These are phyloP conservation scores for Quercus lobata DNA, from an alignment of 331 rosid genomes.

Conservation along the genomic window DNA sequence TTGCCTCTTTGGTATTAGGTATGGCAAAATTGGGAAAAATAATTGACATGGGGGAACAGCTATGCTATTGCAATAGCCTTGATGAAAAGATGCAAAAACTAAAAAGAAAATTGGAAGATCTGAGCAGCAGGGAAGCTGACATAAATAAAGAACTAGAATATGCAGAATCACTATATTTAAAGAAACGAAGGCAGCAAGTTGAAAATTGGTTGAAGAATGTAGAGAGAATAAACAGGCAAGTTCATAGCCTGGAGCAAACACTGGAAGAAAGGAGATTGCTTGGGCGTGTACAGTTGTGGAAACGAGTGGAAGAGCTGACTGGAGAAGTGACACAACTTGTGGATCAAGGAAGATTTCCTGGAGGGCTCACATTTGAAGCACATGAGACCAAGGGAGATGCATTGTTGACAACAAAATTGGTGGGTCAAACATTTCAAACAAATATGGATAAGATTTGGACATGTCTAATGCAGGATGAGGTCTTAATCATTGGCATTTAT, in stretches of 20 bases:
- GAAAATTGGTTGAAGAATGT: constrained; percentile 26
- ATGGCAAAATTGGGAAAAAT: constrained; percentile 2
- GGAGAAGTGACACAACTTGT: constrained; percentile 23
- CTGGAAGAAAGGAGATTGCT: constrained; percentile 10
- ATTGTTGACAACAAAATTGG: constrained; percentile 18
- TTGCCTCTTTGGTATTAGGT: neutral
- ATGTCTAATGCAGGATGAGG: constrained; percentile 9
- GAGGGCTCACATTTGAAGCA: constrained; percentile 14
- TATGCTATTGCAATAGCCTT: neutral
- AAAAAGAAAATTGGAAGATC: constrained; percentile 24
- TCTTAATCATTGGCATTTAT: constrained; percentile 22
- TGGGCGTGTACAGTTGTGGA: constrained; percentile 3
- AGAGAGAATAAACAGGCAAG: constrained; percentile 23
- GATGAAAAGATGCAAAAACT: constrained; percentile 17
- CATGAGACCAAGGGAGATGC: constrained; percentile 17
- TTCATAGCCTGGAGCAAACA: constrained; percentile 1
- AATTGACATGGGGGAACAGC: neutral
- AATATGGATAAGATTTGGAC: constrained; percentile 22
- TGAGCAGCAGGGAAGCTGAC: constrained; percentile 26
- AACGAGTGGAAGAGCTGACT: constrained; percentile 12
- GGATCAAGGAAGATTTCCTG: constrained; percentile 20
- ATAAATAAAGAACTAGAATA: constrained; percentile 25
- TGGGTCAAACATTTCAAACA: constrained; percentile 14
- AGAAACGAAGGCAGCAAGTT: constrained; percentile 20
- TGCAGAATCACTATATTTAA: constrained; percentile 17